These are phyloP conservation scores for Microbotryomycetes sp. DNA, from an alignment of 1,284 basidiomycete genomes.

Conservation along the genomic window DNA sequence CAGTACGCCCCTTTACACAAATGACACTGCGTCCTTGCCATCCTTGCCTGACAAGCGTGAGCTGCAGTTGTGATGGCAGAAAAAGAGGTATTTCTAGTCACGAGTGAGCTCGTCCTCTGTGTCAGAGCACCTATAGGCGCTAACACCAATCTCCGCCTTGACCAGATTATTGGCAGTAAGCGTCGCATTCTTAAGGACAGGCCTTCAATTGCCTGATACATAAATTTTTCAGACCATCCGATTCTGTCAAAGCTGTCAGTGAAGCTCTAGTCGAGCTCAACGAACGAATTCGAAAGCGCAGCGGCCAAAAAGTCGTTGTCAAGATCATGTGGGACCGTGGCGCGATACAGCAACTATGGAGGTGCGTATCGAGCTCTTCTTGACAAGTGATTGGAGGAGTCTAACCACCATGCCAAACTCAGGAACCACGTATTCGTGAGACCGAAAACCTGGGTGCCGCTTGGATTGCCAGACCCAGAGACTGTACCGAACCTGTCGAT, in stretches of 20 bases:
- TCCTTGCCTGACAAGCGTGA: neutral
- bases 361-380: slow-evolving; percentile 7
- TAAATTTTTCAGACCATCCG: slow-evolving; percentile 42
- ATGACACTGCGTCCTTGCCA: slow-evolving; percentile 37
- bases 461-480: slow-evolving; percentile 52
- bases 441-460: slow-evolving; percentile 49
- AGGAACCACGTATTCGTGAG: slow-evolving; percentile 54
- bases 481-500: slow-evolving; percentile 58
- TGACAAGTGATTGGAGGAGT: slow-evolving; percentile 3
- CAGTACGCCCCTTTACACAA: slow-evolving; percentile 42
- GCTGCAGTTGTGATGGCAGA: slow-evolving; percentile 48
- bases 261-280: slow-evolving; percentile 54
- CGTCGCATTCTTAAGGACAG: neutral
- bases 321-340: slow-evolving; percentile 63
- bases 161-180: slow-evolving; percentile 32
- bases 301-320: slow-evolving; percentile 50
- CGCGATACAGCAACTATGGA: slow-evolving; percentile 48
- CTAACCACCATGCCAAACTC: slow-evolving; percentile 7
- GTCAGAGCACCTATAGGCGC: too few species aligned
- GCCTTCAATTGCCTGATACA: neutral
- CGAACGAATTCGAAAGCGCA: slow-evolving; percentile 45
- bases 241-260: slow-evolving; percentile 51
- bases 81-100: slow-evolving; percentile 54
- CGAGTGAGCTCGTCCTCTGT: slow-evolving; percentile 45
- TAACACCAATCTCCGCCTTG: neutral